These are phyloP conservation scores for Rhizomucor miehei DNA, from an alignment of 371 early-diverging fungal species.

Conservation along the genomic window DNA sequence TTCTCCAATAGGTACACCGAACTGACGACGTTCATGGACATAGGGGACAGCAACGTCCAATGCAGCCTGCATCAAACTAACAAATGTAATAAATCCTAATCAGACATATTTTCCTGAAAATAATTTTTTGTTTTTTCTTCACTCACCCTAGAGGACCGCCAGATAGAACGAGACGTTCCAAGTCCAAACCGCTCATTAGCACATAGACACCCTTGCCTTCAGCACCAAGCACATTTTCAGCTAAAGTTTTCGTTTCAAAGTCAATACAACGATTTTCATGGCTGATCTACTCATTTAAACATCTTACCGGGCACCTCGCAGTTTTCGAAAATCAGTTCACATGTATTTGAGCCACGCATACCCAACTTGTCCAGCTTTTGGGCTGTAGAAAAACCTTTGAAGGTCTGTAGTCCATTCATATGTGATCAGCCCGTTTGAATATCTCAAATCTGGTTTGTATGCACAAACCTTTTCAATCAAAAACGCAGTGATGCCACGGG, in stretches of 20 bases:
- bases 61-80: constrained; percentile 85
- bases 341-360: constrained; percentile 97
- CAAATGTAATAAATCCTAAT: neutral
- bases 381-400: constrained; percentile 85
- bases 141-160: constrained; percentile 90
- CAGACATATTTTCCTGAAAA: neutral
- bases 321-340: constrained; percentile 94
- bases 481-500: constrained; percentile 93
- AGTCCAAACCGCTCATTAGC: constrained; percentile 93
- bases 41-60: constrained; percentile 86
- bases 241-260: constrained; percentile 17
- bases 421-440: neutral
- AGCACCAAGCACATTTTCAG: constrained; percentile 85
- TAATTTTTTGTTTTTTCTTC: no score
- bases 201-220: constrained; percentile 95
- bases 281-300: neutral
- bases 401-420: constrained; percentile 59
- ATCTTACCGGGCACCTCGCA: constrained; percentile 81
- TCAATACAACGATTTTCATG: neutral
- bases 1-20: constrained; percentile 81
- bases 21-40: constrained; percentile 89
- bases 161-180: constrained; percentile 89
- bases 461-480: constrained; percentile 76
- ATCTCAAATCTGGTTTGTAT: neutral
- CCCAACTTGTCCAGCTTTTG: constrained; percentile 96